Evolutionary conservation across 2,329 filamentous ascomycete species (phyloP), one percentile per base, ranked within the genome.

Genomic region (Xylariaceae sp.): DNA sequence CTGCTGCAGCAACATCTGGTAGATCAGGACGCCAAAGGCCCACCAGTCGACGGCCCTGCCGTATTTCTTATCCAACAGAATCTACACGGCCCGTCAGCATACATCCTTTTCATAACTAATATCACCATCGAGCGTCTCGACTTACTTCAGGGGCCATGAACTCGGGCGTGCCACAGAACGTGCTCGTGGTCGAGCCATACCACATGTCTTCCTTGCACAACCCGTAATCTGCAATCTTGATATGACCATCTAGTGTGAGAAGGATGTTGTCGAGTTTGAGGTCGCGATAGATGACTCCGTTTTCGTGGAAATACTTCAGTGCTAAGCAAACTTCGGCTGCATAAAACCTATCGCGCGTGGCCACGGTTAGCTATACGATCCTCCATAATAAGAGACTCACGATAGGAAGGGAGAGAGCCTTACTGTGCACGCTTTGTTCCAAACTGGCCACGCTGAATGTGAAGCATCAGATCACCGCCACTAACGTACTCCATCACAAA

Each of bases 401-500:
- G 7, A 24, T 11, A 11, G 21, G 6, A 6, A 7, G 21, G 27
- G 38, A 14, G 15, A 31, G 16, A 9, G 29, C 76, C 84, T 68
- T 80, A 89, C 84, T 98, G 92, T 50, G 92, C 90, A 52, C 92
- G 81, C 67, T 95, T 97, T 5, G 88, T 85, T 40, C 90, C 90
- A 58, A 98, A 98, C 59, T 94, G 87, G 13, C 90, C 90, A 44
- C 92, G 81, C 64, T 98, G 92, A 60, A 98, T 98, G 67, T 98
- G 92, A 66, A 97, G 73, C 92, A 98, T 98, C 60, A 98, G 67
- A 73, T 98, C 92, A 69, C 92, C 92, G 70, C 92, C 92, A 59
- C 88, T 95, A 48, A 98, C 88, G 62, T 98, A 98, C 68, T 98
- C 92, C 90, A 97, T 97, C 49, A 98, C 92, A 59, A 98, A 98